Conservation (phyloP, 192 early-diverging fungal genomes). For the Phlyctochytrium planicorne region DNA sequence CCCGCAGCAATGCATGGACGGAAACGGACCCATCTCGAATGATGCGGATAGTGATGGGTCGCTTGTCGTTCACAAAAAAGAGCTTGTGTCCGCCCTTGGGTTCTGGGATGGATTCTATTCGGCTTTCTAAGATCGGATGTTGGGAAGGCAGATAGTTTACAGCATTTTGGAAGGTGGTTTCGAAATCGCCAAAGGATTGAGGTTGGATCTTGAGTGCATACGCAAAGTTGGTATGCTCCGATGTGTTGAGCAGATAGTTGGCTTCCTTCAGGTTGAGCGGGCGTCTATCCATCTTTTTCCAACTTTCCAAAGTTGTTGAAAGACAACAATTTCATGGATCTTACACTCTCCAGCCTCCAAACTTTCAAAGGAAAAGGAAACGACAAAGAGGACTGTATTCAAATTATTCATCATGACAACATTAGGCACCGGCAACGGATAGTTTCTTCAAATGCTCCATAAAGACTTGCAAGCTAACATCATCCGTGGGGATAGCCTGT, state of each 20-base stretch:
- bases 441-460: constrained; percentile 92
- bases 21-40: not conserved
- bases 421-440: constrained; percentile 44
- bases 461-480: constrained; percentile 97
- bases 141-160: not conserved
- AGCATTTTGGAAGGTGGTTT: not conserved
- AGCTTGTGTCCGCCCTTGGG: not conserved
- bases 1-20: not conserved
- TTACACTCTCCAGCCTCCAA: too few relatives aligned
- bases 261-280: not conserved
- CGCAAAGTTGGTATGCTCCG: not conserved
- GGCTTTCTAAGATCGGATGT: not conserved
- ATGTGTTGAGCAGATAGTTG: not conserved
- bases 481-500: constrained; percentile 96
- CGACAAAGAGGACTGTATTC: too few relatives aligned
- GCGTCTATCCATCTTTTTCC: too few relatives aligned
- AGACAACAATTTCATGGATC: too few relatives aligned
- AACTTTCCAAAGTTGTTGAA: too few relatives aligned
- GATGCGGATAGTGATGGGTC: not conserved
- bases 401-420: too few relatives aligned
- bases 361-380: too few relatives aligned
- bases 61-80: not conserved
- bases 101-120: not conserved
- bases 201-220: not conserved
- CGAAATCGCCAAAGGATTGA: not conserved